A percentile compares a stretch with the other conserved stretches of the same genome.
phyloP scores from a whole-genome alignment of 2,329 filamentous ascomycete genomes.

The Myriosclerotinia duriaeana region DNA sequence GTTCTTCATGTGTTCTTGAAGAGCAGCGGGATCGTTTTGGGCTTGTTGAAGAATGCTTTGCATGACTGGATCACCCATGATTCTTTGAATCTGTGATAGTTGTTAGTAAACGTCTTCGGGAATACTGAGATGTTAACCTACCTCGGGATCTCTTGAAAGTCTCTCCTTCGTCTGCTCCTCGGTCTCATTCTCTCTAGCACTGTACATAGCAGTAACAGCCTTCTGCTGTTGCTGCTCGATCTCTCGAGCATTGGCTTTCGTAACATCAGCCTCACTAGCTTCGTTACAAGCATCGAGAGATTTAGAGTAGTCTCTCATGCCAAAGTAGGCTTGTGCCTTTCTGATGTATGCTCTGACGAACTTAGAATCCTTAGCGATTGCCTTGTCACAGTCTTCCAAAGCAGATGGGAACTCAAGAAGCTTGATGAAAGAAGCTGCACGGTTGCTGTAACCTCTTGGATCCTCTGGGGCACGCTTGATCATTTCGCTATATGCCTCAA shows the following conservation, averaged over 20 bases:
- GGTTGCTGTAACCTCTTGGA: conserved; percentile 93
- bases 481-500: conserved; percentile 95
- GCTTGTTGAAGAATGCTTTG: conserved; percentile 96
- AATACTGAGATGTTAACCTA: conserved; percentile 47
- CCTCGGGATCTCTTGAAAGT: conserved; percentile 86
- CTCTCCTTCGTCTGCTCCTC: conserved; percentile 94
- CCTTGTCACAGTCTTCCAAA: conserved; percentile 85
- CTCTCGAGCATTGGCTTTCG: conserved; percentile 79
- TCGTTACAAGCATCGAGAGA: conserved; percentile 86
- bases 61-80: conserved; percentile 96
- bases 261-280: conserved; percentile 72
- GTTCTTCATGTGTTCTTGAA: conserved; percentile 98
- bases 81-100: conserved; percentile 66
- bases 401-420: conserved; percentile 93
- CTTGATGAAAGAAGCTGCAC: conserved; percentile 94
- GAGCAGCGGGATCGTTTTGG: conserved; percentile 84
- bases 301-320: conserved; percentile 98
- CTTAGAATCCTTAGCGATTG: conserved; percentile 84
- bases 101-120: conserved; percentile 27
- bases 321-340: conserved; percentile 92
- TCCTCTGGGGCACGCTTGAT: conserved; percentile 92
- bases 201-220: conserved; percentile 85
- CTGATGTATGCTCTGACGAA: conserved; percentile 97
- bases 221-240: conserved; percentile 95
- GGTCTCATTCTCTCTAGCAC: conserved; percentile 87